A percentile compares a stretch with the other conserved stretches of the same genome.
These are phyloP conservation scores for Dipodascus geniculatus DNA, from an alignment of 805 yeast genomes.

Conservation along the genomic window DNA sequence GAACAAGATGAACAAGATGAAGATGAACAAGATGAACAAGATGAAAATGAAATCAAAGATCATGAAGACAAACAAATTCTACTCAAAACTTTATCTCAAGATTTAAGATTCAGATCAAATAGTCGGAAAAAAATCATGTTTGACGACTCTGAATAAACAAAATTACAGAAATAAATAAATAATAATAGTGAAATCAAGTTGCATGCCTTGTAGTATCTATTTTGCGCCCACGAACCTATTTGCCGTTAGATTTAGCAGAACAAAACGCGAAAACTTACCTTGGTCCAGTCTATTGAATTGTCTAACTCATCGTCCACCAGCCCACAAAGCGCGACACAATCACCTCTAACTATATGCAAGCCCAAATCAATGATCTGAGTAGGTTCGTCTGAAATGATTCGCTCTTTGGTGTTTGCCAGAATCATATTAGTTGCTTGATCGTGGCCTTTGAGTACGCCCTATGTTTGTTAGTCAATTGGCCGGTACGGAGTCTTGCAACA, in stretches of 20 bases:
- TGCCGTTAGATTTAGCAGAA: neutral
- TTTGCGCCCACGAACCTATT: conserved; percentile 12
- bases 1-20: too few relatives aligned
- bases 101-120: neutral
- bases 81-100: too few relatives aligned
- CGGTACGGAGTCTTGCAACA: conserved; percentile 4
- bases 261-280: conserved; percentile 14
- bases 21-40: too few relatives aligned
- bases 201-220: conserved; percentile 15
- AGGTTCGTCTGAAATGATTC: conserved; percentile 18
- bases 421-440: conserved; percentile 28
- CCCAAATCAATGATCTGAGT: conserved; percentile 22
- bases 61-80: too few relatives aligned
- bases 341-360: conserved; percentile 26
- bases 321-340: conserved; percentile 25
- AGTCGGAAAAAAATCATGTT: neutral
- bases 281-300: conserved; percentile 24
- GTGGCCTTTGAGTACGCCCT: conserved; percentile 26
- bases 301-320: conserved; percentile 23
- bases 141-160: neutral
- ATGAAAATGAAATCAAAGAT: too few relatives aligned
- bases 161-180: neutral
- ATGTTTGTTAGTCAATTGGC: conserved; percentile 23
- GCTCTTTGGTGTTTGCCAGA: conserved; percentile 19
- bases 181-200: conserved; percentile 6